Evolutionary conservation across 2,329 filamentous ascomycete genomes (phyloP), one percentile per base, ranked within the genome.

Genomic region (Clarireedia paspali): DNA sequence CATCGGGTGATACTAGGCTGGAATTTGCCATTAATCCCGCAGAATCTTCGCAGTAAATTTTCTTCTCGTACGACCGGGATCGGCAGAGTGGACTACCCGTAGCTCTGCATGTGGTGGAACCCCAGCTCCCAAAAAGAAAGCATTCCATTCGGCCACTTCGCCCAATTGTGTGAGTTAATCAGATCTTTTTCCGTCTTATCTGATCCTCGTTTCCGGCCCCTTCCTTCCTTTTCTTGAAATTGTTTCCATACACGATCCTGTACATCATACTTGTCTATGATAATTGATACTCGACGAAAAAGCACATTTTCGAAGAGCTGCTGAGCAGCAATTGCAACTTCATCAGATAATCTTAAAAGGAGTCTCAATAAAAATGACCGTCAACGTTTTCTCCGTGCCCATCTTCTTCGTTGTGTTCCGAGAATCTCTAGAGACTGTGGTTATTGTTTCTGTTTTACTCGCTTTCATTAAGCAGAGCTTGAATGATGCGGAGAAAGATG

Each of bases 361-460:
- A 4, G 27, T 27, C 2, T 10, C 17, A 48, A 39, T 55, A 61
- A 30, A 42, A 10, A 84, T 81, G 74, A 84, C 85, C 69, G 77
- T 79, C 59, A 81, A 87, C 68, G 83, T 91, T 57, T 91, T 91
- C 70, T 81, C 87, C 60, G 83, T 90, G 23, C 87, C 87, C 62
- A 82, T 95, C 55, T 95, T 95, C 75, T 91, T 96, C 75, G 88
- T 96, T 70, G 85, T 89, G 73, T 94, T 95, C 70, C 84, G 91
- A 67, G 91, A 95, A 74, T 83, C 84, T 44, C 75, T 95, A 48
- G 90, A 95, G 75, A 88, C 87, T 0, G 85, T 81, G 66, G 90
- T 95, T 67, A 88, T 95, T 64, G 83, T 95, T 60, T 92, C 90
- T 0, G 87, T 95, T n/a, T 76, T 95, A 36, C 80, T 95, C 42